Evolutionary conservation across 768 basidiomycete genomes (phyloP).

Genomic region (Leucosporidium scottii): DNA sequence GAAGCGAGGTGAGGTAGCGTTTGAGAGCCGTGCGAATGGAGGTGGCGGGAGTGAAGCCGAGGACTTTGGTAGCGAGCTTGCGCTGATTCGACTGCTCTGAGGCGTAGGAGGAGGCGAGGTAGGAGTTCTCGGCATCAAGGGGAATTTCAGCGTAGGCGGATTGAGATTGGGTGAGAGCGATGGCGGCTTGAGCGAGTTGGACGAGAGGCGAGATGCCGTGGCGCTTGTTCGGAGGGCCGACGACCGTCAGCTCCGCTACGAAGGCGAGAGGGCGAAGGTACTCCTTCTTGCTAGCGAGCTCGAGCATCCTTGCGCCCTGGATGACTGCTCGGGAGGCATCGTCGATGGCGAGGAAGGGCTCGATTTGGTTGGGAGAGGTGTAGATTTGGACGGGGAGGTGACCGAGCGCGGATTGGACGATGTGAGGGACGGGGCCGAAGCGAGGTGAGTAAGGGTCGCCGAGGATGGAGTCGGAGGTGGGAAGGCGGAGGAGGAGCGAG

Average conservation of each 20-base stretch:
- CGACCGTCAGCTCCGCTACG: slow-evolving; percentile 33
- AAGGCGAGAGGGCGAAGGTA: slow-evolving; percentile 34
- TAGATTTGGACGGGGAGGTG: slow-evolving; percentile 33
- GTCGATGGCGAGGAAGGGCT: slow-evolving; percentile 28
- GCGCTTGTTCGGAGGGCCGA: slow-evolving; percentile 11
- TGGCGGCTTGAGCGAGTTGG: slow-evolving; percentile 16
- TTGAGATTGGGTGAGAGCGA: slow-evolving; percentile 27
- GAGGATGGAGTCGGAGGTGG: slow-evolving; percentile 30
- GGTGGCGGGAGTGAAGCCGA: slow-evolving; percentile 30
- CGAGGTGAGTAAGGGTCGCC: slow-evolving; percentile 34
- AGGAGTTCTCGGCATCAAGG: background rate
- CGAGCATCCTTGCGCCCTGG: slow-evolving; percentile 31
- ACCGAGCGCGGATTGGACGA: slow-evolving; percentile 34
- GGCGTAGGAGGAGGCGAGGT: slow-evolving; percentile 5
- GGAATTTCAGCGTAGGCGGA: slow-evolving; percentile 28
- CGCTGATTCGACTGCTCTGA: slow-evolving; percentile 24
- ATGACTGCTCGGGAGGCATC: slow-evolving; percentile 27
- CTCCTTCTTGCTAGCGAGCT: slow-evolving; percentile 17
- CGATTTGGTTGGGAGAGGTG: slow-evolving; percentile 18
- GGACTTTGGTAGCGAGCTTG: slow-evolving; percentile 19
- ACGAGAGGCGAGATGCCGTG: slow-evolving; percentile 1
- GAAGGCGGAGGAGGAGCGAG: slow-evolving; percentile 29
- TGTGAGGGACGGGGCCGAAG: slow-evolving; percentile 29
- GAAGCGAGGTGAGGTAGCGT: slow-evolving; percentile 28
- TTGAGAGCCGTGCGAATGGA: slow-evolving; percentile 18